Evolutionary conservation across 768 basidiomycete genomes (phyloP).

Genomic region (Pleurotus citrinopileatus): DNA sequence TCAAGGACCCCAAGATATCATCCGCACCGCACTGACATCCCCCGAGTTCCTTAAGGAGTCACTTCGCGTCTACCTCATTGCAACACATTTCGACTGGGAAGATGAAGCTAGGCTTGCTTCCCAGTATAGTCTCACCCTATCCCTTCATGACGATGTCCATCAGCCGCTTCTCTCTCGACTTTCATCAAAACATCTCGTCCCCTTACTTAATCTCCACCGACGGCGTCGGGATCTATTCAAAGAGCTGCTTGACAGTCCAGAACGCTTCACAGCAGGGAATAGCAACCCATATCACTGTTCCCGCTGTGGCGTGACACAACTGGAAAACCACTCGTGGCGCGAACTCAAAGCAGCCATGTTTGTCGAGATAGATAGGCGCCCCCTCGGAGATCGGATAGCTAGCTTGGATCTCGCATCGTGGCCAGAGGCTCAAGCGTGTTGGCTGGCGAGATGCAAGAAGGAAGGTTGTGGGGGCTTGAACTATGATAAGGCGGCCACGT

Average conservation of each 20-base stretch:
- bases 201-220: constrained; percentile 56
- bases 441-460: constrained; percentile 57
- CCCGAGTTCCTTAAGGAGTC: constrained; percentile 45
- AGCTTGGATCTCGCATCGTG: constrained; percentile 47
- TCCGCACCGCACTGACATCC: constrained; percentile 50
- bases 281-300: constrained; percentile 45
- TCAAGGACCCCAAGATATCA: constrained; percentile 52
- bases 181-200: constrained; percentile 48
- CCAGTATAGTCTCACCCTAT: constrained; percentile 50
- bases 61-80: constrained; percentile 50
- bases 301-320: constrained; percentile 46
- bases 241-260: constrained; percentile 51
- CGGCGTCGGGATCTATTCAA: constrained; percentile 49
- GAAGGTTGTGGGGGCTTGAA: constrained; percentile 48
- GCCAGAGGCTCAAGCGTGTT: constrained; percentile 58
- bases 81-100: constrained; percentile 61
- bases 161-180: constrained; percentile 44
- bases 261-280: constrained; percentile 54
- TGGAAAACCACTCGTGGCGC: constrained; percentile 63
- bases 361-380: constrained; percentile 56
- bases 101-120: constrained; percentile 57
- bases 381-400: constrained; percentile 55
- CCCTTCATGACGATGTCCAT: constrained; percentile 41
- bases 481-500: constrained; percentile 57
- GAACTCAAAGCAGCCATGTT: constrained; percentile 55